Percentiles rank a stretch among this genome's conserved stretches.
These are phyloP conservation scores for Cyberlindnera saturnus DNA, from an alignment of 805 yeast species.

Conservation along the genomic window DNA sequence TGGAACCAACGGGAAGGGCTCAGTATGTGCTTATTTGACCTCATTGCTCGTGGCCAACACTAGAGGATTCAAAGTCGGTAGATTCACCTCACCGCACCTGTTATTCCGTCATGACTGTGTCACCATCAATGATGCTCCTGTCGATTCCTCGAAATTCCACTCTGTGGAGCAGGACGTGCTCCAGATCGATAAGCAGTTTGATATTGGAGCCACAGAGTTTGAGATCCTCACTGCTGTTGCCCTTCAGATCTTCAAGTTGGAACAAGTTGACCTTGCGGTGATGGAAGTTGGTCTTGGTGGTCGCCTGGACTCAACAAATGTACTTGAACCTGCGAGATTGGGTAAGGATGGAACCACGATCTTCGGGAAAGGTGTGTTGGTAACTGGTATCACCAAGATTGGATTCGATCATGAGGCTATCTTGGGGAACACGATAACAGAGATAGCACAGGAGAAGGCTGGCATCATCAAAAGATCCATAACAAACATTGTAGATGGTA, in stretches of 20 bases:
- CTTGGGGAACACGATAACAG: constrained; percentile 57
- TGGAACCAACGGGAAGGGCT: constrained; percentile 97
- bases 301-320: constrained; percentile 81
- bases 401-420: constrained; percentile 81
- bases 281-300: constrained; percentile 98
- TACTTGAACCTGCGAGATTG: constrained; percentile 32
- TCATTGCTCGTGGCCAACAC: constrained; percentile 47
- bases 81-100: constrained; percentile 87
- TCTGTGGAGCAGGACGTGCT: constrained; percentile 38
- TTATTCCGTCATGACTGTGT: constrained; percentile 71
- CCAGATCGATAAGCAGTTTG: constrained; percentile 30
- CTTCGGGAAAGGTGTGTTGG: constrained; percentile 36
- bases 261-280: constrained; percentile 64
- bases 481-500: constrained; percentile 63
- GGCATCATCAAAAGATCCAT: constrained; percentile 68
- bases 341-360: constrained; percentile 4
- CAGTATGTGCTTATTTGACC: constrained; percentile 77
- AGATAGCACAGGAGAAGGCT: constrained; percentile 76
- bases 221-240: constrained; percentile 85
- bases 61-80: constrained; percentile 49
- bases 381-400: constrained; percentile 75
- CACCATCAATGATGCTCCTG: constrained; percentile 53
- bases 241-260: constrained; percentile 59
- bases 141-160: constrained; percentile 40
- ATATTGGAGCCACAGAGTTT: constrained; percentile 76